Conservation (phyloP, 306 rosid species). For the Quercus rubra region DNA sequence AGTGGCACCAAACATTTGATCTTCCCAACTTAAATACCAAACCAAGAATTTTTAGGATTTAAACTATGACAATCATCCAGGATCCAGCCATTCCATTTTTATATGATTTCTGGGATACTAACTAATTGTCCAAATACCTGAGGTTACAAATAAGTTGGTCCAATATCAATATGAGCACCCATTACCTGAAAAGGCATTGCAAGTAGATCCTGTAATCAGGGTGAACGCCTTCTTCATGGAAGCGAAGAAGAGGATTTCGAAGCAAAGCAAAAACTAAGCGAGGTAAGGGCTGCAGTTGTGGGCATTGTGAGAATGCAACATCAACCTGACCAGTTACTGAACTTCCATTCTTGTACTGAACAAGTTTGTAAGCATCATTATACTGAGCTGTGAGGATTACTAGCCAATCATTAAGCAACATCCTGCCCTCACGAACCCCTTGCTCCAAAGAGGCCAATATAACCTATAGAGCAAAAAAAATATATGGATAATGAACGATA, state of each 20-base stretch:
- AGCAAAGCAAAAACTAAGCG: conserved; percentile 91
- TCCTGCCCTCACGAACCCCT: conserved; percentile 96
- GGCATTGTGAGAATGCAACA: conserved; percentile 87
- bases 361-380: conserved; percentile 70
- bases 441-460: conserved; percentile 90
- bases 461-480: conserved; percentile 48
- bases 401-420: conserved; percentile 96
- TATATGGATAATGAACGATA: neutral
- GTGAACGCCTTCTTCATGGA: conserved; percentile 97
- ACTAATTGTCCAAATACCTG: conserved; percentile 1
- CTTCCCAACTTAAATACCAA: neutral
- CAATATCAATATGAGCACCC: conserved; percentile 5
- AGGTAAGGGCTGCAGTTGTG: conserved; percentile 78
- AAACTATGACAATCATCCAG: neutral
- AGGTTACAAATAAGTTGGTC: neutral
- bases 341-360: conserved; percentile 63
- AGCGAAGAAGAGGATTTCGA: conserved; percentile 85
- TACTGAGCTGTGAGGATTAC: conserved; percentile 93
- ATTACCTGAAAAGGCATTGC: conserved; percentile 93
- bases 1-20: neutral
- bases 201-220: conserved; percentile 91
- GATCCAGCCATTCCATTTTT: neutral
- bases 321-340: conserved; percentile 71
- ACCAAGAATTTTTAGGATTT: neutral
- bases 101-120: conserved; percentile 4